Evolutionary conservation across 345 rosid species (phyloP), one percentile per base, ranked within the genome.

Genomic region (Camelina hispida): DNA sequence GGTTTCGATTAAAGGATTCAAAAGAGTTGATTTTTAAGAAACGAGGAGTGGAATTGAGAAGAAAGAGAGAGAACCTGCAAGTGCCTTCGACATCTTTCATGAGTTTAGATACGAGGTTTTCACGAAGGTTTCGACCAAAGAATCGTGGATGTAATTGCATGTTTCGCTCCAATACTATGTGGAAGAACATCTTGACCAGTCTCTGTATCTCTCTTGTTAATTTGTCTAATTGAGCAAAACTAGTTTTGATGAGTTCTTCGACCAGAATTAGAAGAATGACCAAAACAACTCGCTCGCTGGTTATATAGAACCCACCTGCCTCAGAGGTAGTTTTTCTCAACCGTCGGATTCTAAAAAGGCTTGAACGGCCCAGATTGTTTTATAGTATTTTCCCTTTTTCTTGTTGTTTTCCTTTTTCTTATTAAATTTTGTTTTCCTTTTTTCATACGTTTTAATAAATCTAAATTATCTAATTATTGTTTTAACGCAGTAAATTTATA

Each of bases 1-100:
- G 80, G 80, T 56, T 57, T 71, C 1, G 7, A 12, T 34, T 3
- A 30, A 66, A 65, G 6, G 2, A 10, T 20, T 23, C 5, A 1
- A 5, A 40, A 52, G 37, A n/a, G 23, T 12, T 63, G 18, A 46
- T 55, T 15, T 20, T 1, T 2, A 4, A 4, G 4, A 2, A 3
- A 35, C n/a, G n/a, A 28, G 17, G 1, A 44, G 60, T 4, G 44
- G 44, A 67, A 69, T 23, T 3, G 68, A 30, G 60, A 28, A 56
- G 30, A 56, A 55, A 40, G 16, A 44, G 16, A 44, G 34, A 55
- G 28, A 61, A 91, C 96, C 93, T 89, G 97, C 93, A 89, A 81
- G 98, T 93, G 54, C 98, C 96, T 69, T 91, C 98, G 50, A 93
- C 98, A 79, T 94, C 97, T 76, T 90, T 91, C 95, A 88, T 87